Evolutionary conservation across 345 rosid genomes (phyloP).

Genomic region (Turnera subulata): DNA sequence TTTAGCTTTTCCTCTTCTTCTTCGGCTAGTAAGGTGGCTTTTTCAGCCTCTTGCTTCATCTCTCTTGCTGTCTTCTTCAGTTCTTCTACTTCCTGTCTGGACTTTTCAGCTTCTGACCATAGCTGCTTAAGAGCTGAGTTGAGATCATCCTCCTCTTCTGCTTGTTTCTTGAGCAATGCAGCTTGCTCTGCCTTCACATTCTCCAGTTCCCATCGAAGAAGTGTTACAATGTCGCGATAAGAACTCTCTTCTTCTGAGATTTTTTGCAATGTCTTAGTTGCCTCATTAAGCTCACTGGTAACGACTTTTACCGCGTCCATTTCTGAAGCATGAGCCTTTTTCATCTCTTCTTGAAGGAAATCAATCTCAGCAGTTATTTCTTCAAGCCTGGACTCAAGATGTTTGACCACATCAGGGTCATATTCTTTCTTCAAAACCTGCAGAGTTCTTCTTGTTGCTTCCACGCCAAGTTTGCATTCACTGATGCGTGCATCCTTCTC

Average conservation of each 20-base stretch:
- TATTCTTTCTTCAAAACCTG: slow-evolving; percentile 34
- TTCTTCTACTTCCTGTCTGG: slow-evolving; percentile 50
- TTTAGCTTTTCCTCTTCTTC: slow-evolving; percentile 50
- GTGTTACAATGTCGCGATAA: slow-evolving; percentile 40
- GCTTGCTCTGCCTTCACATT: slow-evolving; percentile 38
- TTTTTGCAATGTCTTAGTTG: slow-evolving; percentile 55
- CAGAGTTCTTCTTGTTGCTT: slow-evolving; percentile 47
- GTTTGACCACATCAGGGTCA: slow-evolving; percentile 42
- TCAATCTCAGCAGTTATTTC: slow-evolving; percentile 68
- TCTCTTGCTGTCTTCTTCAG: slow-evolving; percentile 34
- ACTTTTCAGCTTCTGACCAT: slow-evolving; percentile 40
- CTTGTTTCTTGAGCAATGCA: slow-evolving; percentile 31
- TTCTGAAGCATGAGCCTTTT: slow-evolving; percentile 51
- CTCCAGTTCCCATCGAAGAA: slow-evolving; percentile 51
- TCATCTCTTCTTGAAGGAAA: slow-evolving; percentile 55
- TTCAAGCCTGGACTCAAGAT: slow-evolving; percentile 45
- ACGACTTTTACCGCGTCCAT: slow-evolving; percentile 46
- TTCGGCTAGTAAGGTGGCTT: slow-evolving; percentile 26
- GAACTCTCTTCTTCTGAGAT: slow-evolving; percentile 61
- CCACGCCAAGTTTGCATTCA: slow-evolving; percentile 40
- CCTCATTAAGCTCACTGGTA: slow-evolving; percentile 62
- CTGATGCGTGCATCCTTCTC: slow-evolving; percentile 42
- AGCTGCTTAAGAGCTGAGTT: slow-evolving; percentile 27
- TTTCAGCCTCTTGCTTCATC: slow-evolving; percentile 46
- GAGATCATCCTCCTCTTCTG: slow-evolving; percentile 21